Evolutionary conservation across 495 filamentous ascomycete species (phyloP), one percentile per base, ranked within the genome.

Genomic region (Xylaria palmicola): DNA sequence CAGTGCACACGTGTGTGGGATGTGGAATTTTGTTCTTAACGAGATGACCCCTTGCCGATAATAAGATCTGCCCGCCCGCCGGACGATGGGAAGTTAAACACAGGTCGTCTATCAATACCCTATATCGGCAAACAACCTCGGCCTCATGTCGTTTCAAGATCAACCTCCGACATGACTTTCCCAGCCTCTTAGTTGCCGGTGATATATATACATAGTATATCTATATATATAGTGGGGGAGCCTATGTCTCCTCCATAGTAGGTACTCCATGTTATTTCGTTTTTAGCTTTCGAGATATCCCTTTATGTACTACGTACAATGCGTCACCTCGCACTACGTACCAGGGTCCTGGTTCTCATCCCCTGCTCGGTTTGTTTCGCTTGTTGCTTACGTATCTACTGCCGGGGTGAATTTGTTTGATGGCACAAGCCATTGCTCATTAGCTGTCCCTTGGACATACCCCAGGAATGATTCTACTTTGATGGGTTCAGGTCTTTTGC

Each of bases 1-100:
- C 51, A 26, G 51, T 40, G 24, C 29, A 40, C 34, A 51, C 34
- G 36, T 41, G 36, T 36, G 13, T 17, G 3, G 3, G 6, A 55
- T 40, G 22, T 26, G n/a, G n/a, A n/a, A n/a, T n/a, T n/a, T n/a
- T n/a, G n/a, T 29, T 15, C 15, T 10, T 41, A 17, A 27, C 1
- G 2, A 4, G 15, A 34, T 15, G 19, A n/a, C n/a, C n/a, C n/a
- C 30, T 22, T 59, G 56, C 36, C 39, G 9, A 50, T 59, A 49
- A 59, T 51, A 40, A 59, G 56, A 59, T 59, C 57, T 52, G 15
- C 57, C n/a, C n/a, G n/a, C n/a, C n/a, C 17, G 37, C 52, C 24
- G 41, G 40, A 36, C 45, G 56, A 37, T 59, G 34, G 34, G 41
- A 5, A 52, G 20, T 26, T n/a, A 22, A 27, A 39, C 27, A 39